Base-by-base conservation (phyloP, 768 basidiomycete species). In the Grammothele lineata region DNA sequence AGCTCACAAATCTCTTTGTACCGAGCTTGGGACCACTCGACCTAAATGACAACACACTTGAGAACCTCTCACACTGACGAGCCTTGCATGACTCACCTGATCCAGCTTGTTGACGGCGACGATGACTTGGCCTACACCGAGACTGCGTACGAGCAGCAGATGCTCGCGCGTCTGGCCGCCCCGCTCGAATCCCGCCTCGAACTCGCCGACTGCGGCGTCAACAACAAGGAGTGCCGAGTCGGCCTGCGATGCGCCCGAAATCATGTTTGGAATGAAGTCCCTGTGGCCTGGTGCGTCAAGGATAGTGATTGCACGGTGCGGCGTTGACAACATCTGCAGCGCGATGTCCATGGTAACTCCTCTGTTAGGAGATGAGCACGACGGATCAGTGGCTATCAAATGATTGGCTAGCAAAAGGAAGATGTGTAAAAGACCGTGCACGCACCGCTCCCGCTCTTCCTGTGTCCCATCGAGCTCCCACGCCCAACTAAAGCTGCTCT, bases 261-360 rank as follows among this genome's bases (percentile, higher is more conserved):
- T 99, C 95, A 98, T 98, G 62, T 98, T 98, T 1, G 96, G 96
- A 53, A 99, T 87, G 58, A 98, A 98, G 61, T 99, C 96, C 55
- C 84, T 87, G 66, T 99, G 96, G 0, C 96, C 96, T 0, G 96
- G 96, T 0, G 95, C 95, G 58, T 99, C 96, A 24, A 99, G 78
- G n/a, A 99, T 80, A 1, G 92, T 96, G 55, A 98, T 83, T 53
- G 82, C 77, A 40, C 87, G 77, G 53, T 85, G 76, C 0, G 80
- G 69, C 0, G 93, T 97, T 5, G 75, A 64, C 49, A 92, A 71
- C 36, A 83, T 80, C 58, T 93, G 87, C 43, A 85, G 74, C 2
- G 93, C 94, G 46, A 99, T 87, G 60, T 98, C 96, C 85, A 98
- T 98, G 0, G 96, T 99, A 36, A 99, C 90, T 27, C 96, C 96